These are phyloP conservation scores for Tubosaeta sp. DNA, from an alignment of 768 basidiomycete genomes.

Conservation along the genomic window DNA sequence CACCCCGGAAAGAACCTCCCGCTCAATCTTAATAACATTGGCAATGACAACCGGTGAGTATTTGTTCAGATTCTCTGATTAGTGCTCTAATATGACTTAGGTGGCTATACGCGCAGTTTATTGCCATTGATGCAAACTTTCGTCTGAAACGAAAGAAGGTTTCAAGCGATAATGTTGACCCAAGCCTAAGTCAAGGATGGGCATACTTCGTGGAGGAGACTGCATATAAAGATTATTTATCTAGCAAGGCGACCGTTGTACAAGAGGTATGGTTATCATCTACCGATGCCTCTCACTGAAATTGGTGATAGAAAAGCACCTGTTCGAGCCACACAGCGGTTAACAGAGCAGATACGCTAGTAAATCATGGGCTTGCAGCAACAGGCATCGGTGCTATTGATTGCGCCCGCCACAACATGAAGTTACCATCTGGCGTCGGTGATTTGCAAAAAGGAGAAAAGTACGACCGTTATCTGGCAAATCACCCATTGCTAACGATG, in stretches of 20 bases:
- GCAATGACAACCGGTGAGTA: too few relatives aligned
- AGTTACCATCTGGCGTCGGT: background rate
- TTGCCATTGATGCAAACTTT: background rate
- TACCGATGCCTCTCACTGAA: background rate
- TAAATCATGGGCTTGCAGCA: background rate
- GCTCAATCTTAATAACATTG: too few relatives aligned
- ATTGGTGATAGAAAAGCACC: background rate
- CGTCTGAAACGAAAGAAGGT: background rate
- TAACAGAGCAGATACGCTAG: background rate
- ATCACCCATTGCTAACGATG: background rate
- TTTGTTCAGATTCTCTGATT: too few relatives aligned
- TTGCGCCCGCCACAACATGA: background rate
- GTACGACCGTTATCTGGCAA: background rate
- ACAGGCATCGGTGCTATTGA: background rate
- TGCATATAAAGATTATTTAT: background rate
- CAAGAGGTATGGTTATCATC: background rate
- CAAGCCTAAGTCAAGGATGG: background rate
- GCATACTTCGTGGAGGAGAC: too few relatives aligned
- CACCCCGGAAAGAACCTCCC: background rate
- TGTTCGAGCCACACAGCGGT: background rate
- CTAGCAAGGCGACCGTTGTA: too few relatives aligned
- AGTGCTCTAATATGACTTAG: background rate
- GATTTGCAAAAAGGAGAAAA: background rate
- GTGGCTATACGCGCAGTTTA: background rate
- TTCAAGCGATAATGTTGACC: background rate